Base-by-base conservation (phyloP, 2,329 filamentous ascomycete genomes). In the Bipolaris bicolor region DNA sequence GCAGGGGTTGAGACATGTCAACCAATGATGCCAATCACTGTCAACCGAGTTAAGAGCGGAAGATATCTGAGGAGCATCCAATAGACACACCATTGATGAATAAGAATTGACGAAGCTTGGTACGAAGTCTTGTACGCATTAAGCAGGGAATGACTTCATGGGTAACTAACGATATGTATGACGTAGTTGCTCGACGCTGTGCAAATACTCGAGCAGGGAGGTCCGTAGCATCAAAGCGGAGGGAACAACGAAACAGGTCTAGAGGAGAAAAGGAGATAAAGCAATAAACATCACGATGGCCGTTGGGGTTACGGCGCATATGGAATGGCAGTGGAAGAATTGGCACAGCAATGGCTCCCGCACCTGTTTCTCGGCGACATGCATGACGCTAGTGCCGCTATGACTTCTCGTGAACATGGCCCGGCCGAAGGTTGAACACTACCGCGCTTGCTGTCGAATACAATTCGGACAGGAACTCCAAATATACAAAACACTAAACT, bases 331-430 rank as follows among this genome's bases (percentile, higher is more conserved):
- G 16, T 26, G 41, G 36, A 52, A 31, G 55, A 29, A 26, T 29
- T 22, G 20, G 33, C 44, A 31, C 55, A 44, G 49, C 55, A 54
- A 40, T 49, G 39, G 18, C 18, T 54, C 34, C 55, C 39, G 36
- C 24, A n/a, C 40, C 39, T 37, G 44, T 34, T 24, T 24, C 22
- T 54, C 55, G 55, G 55, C 55, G n/a, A 57, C 16, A 29, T 57
- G 55, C 55, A 57, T 57, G 15, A 24, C 16, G 26, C 50, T 54
- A 57, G 40, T 18, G 24, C 24, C 0, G 13, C n/a, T 15, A 10
- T 2, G 39, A 40, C 33, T 16, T 53, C 18, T n/a, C 3, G 39
- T 24, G 5, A 39, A 7, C 9, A 26, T 43, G 33, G 16, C 15
- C 26, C 22, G 3, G 29, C 33, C 18, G 24, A 11, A 3, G 10